Percentiles rank a stretch among this genome's conserved stretches.
phyloP scores from a whole-genome alignment of 495 filamentous ascomycete genomes.

The Penicillium ochrochloron region DNA sequence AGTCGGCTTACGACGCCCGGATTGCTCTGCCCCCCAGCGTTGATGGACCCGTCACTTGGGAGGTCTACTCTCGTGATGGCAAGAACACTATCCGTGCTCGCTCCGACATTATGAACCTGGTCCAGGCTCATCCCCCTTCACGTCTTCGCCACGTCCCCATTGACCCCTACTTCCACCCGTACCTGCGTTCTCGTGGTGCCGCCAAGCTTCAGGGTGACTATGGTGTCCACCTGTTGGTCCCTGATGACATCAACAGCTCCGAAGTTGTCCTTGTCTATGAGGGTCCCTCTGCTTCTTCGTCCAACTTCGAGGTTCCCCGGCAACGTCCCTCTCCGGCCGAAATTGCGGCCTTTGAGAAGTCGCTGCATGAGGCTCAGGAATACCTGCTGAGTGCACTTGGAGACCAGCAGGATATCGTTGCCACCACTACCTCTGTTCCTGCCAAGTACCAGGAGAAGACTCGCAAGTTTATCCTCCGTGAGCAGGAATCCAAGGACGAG shows the following conservation, averaged over 20 bases:
- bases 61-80: conserved; percentile 80
- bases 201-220: conserved; percentile 69
- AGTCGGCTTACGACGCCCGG: conserved; percentile 75
- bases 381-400: conserved; percentile 72
- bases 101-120: conserved; percentile 77
- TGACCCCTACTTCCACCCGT: conserved; percentile 85
- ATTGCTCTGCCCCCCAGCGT: conserved; percentile 73
- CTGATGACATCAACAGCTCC: conserved; percentile 62
- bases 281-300: conserved; percentile 57
- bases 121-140: conserved; percentile 78
- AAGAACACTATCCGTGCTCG: conserved; percentile 83
- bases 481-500: conserved; percentile 68
- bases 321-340: conserved; percentile 64
- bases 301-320: conserved; percentile 70
- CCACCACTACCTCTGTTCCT: conserved; percentile 68
- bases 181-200: conserved; percentile 67
- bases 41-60: conserved; percentile 72
- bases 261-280: conserved; percentile 88
- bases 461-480: conserved; percentile 72
- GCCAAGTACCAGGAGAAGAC: conserved; percentile 83
- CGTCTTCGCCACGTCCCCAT: conserved; percentile 70
- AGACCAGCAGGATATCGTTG: conserved; percentile 70
- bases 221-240: conserved; percentile 79
- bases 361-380: conserved; percentile 71
- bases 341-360: conserved; percentile 66